Percentiles rank a stretch among this genome's conserved stretches.
Conservation (phyloP, 176 grass and related monocot genomes). For the Triticum dicoccoides region DNA sequence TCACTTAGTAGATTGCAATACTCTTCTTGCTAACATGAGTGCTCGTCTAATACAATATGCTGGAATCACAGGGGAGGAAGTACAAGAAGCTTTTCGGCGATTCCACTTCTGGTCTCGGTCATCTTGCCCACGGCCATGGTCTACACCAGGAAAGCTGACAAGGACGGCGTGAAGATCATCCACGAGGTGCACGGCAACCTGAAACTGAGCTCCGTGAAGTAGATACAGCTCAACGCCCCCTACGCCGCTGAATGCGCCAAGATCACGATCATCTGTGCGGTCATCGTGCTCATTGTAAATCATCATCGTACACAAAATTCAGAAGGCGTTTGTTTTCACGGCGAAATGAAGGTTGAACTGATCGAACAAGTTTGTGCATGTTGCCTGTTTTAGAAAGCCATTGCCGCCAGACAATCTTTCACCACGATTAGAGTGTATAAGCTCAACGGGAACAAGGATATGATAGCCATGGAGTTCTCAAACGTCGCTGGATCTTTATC, state of each 20-base stretch:
- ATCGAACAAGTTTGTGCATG: neutral
- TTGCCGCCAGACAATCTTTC: conserved; percentile 85
- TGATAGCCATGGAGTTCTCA: too few relatives aligned
- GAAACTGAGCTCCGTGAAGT: conserved; percentile 72
- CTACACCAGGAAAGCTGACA: conserved; percentile 66
- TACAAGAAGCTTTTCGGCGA: conserved; percentile 81
- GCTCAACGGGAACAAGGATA: too few relatives aligned
- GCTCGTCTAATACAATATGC: neutral
- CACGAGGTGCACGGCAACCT: conserved; percentile 53
- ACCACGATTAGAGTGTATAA: conserved; percentile 69
- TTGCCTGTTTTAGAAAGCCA: conserved; percentile 68
- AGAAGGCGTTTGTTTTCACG: neutral
- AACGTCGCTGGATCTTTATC: too few relatives aligned
- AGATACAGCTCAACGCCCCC: conserved; percentile 56
- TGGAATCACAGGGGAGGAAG: conserved; percentile 40
- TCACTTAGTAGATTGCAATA: too few relatives aligned
- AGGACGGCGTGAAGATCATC: conserved; percentile 93
- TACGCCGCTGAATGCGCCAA: conserved; percentile 59
- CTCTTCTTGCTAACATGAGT: neutral
- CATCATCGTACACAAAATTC: neutral
- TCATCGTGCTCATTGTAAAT: conserved; percentile 21
- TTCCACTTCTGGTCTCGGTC: conserved; percentile 70
- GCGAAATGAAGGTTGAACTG: neutral
- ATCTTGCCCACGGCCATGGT: conserved; percentile 68
- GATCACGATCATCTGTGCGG: conserved; percentile 65